A percentile compares a stretch with the other conserved stretches of the same genome.
These are phyloP conservation scores for Zancudomyces culisetae DNA, from an alignment of 371 early-diverging fungal species.

Conservation along the genomic window DNA sequence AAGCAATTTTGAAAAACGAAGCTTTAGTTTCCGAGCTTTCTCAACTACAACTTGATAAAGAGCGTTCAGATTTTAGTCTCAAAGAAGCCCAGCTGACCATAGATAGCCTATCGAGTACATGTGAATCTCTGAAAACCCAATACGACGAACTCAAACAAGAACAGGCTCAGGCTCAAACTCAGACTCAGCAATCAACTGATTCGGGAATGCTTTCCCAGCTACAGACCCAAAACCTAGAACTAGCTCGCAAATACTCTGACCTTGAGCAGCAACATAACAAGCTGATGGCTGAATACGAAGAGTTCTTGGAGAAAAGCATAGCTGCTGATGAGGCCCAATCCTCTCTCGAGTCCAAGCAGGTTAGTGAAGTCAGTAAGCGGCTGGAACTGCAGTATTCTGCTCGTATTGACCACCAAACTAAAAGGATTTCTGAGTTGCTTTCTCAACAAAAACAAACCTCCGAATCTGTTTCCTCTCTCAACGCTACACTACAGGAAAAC, in stretches of 20 bases:
- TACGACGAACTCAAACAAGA: background rate
- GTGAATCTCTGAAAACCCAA: background rate
- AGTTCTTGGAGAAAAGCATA: constrained; percentile 79
- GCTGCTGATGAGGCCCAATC: constrained; percentile 52
- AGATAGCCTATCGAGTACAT: constrained; percentile 32
- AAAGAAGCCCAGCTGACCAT: constrained; percentile 65
- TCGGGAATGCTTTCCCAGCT: constrained; percentile 22
- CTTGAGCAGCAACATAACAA: constrained; percentile 47
- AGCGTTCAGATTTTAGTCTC: constrained; percentile 66
- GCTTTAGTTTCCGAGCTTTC: constrained; percentile 39
- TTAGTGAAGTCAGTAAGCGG: constrained; percentile 59
- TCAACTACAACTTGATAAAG: constrained; percentile 58
- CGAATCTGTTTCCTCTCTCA: constrained; percentile 46
- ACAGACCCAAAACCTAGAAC: constrained; percentile 33
- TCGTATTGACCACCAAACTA: constrained; percentile 58
- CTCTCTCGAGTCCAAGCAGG: constrained; percentile 42
- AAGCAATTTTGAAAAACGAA: constrained; percentile 38
- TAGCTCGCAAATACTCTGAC: constrained; percentile 44
- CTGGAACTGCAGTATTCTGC: constrained; percentile 64
- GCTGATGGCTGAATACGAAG: constrained; percentile 76
- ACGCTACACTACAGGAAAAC: constrained; percentile 19
- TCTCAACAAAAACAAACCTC: constrained; percentile 42
- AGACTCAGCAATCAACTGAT: background rate
- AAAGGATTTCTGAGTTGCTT: constrained; percentile 57
- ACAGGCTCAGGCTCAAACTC: background rate